Base-by-base conservation (phyloP, 441 rosid genomes). In the Mallotus repandus region DNA sequence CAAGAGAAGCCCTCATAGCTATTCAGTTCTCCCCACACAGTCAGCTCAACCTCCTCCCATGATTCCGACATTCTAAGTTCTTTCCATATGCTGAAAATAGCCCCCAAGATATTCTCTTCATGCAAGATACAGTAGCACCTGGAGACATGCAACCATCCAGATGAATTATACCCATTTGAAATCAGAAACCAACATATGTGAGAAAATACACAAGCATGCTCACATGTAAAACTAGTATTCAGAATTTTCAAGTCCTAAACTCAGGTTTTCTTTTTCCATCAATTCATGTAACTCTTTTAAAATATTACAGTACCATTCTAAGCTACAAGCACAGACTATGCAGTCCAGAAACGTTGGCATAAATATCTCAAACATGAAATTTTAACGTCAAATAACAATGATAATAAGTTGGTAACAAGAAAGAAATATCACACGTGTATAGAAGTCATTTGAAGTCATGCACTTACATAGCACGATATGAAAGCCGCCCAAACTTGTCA, bases 61-160 rank as follows among this genome's bases (percentile, higher is more conserved):
- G 97, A 85, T 50, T 86, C 78, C 0, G 91, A 93, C 32, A 58
- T 73, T 52, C 84, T 75, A 63, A 90, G 94, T 71, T 90, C 93
- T 71, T 85, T 87, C 98, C 98, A 91, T 11, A 83, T 84, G 58
- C 93, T 68, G 80, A 89, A 96, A 66, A 96, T 85, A 22, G 98
- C 89, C 19, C 97, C 98, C 86, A 96, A 80, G 53, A 96, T 81
- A 75, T 90, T 93, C 50, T 93, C 99, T 7, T 96, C 92, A 69
- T 93, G 93, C 80, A 93, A 81, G 59, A 93, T 82, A 74, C 98
- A 96, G 78, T 90, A 95, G 81, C 99, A 95, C 98, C 98, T 92
- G 89, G 62, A 77, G 16, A 62, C 35, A 72, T 38, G 14, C 55
- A 74, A 73, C 76, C 45, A 64, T 66, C 35, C 55, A 60, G 50